Percentiles rank a stretch among this genome's conserved stretches.
Evolutionary conservation across 148 eudicot species (phyloP).

Genomic region (Chenopodium album): DNA sequence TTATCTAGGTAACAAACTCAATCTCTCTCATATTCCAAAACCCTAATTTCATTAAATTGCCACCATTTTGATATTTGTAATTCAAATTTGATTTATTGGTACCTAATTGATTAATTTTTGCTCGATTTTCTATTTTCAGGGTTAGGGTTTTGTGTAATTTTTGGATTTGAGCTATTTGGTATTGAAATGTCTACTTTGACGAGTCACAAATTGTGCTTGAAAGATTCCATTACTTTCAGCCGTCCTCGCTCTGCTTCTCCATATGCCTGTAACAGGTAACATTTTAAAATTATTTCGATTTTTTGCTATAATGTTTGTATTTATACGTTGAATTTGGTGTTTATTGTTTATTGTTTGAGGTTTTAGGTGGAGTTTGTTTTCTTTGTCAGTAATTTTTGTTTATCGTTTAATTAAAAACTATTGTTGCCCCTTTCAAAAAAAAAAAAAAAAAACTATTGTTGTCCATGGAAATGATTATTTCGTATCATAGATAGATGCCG

Average conservation of each 20-base stretch:
- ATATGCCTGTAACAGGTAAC: not conserved
- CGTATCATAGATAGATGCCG: no score
- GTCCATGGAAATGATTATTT: not conserved
- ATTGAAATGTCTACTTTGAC: slow-evolving; percentile 14
- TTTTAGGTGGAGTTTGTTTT: not conserved
- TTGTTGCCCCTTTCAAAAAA: no score
- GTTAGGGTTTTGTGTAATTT: not conserved
- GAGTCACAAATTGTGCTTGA: slow-evolving; percentile 16
- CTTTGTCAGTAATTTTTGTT: not conserved
- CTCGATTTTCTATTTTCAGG: not conserved
- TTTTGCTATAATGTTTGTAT: not conserved
- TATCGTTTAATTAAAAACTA: not conserved
- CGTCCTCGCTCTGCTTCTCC: slow-evolving; percentile 7
- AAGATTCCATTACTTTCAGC: slow-evolving; percentile 10
- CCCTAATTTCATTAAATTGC: not conserved
- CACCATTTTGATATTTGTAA: not conserved
- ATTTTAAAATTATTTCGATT: not conserved
- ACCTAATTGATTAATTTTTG: not conserved
- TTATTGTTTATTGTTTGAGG: not conserved
- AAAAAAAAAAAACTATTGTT: not conserved
- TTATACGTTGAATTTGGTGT: not conserved
- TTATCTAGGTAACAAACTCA: not conserved
- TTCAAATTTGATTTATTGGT: not conserved
- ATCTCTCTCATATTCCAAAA: not conserved
- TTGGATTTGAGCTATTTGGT: not conserved